These are phyloP conservation scores for Yamadazyma olivae DNA, from an alignment of 805 yeast genomes.

Conservation along the genomic window DNA sequence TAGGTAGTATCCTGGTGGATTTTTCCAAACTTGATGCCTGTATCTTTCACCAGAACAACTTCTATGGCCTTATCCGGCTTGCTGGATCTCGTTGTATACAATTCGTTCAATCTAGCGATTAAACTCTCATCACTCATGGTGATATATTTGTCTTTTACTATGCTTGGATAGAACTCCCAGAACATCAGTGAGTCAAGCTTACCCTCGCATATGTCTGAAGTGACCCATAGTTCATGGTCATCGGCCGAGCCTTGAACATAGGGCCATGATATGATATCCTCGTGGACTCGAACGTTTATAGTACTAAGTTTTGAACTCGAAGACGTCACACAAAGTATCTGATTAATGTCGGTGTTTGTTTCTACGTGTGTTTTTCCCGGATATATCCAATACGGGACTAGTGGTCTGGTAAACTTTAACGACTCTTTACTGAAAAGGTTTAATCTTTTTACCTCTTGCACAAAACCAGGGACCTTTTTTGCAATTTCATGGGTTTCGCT, in stretches of 20 bases:
- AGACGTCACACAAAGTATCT: conserved; percentile 10
- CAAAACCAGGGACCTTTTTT: conserved; percentile 47
- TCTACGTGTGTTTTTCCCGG: conserved; percentile 5
- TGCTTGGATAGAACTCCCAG: conserved; percentile 5
- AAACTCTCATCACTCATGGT: conserved; percentile 2
- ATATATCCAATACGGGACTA: conserved; percentile 13
- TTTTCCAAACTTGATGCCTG: conserved; percentile 27
- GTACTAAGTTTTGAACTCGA: conserved; percentile 3
- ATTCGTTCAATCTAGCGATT: conserved; percentile 13
- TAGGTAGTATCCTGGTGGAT: conserved; percentile 16
- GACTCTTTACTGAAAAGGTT: conserved; percentile 5
- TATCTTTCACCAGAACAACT: conserved; percentile 8
- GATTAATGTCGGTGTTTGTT: neutral
- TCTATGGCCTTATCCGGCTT: neutral
- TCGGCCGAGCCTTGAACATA: conserved; percentile 95
- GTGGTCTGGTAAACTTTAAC: conserved; percentile 5
- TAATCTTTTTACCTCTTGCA: conserved; percentile 33
- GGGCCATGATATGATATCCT: conserved; percentile 15
- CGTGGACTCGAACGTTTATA: neutral
- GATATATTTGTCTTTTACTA: neutral
- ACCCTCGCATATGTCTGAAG: conserved; percentile 37
- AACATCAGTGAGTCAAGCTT: conserved; percentile 43
- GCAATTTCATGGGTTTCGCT: conserved; percentile 57
- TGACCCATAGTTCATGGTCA: conserved; percentile 83
- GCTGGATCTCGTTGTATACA: conserved; percentile 8